phyloP scores from a whole-genome alignment of 768 basidiomycete species.

The Crepidotus variabilis region DNA sequence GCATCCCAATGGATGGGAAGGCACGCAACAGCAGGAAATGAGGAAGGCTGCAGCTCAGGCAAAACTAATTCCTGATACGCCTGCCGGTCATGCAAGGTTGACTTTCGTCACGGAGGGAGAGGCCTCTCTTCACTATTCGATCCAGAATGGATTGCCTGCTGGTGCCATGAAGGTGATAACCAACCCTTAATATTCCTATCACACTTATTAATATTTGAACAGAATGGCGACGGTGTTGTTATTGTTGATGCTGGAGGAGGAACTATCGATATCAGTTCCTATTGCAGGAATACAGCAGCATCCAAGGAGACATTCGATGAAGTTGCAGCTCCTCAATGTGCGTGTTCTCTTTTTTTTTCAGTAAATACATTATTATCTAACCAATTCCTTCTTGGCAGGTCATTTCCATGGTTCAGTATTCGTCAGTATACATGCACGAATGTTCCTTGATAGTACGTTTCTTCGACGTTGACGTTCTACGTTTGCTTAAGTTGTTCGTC shows the following conservation, averaged over 20 bases:
- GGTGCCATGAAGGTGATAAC: conserved; percentile 21
- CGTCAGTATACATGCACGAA: conserved; percentile 39
- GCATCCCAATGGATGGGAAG: conserved; percentile 43
- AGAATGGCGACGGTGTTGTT: conserved; percentile 44
- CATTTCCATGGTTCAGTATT: conserved; percentile 49
- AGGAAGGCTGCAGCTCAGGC: conserved; percentile 40
- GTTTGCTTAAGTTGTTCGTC: neutral
- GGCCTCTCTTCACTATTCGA: conserved; percentile 46
- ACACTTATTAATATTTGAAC: neutral
- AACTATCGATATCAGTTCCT: conserved; percentile 57
- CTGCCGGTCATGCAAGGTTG: conserved; percentile 32
- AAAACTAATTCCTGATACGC: conserved; percentile 32
- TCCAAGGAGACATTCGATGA: conserved; percentile 37
- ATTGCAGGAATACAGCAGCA: conserved; percentile 29
- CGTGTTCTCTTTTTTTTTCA: conserved; percentile 1
- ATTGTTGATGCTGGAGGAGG: conserved; percentile 61
- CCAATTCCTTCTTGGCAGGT: conserved; percentile 23
- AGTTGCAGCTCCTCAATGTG: conserved; percentile 43
- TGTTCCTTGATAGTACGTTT: conserved; percentile 34
- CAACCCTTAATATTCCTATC: neutral
- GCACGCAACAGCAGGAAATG: conserved; percentile 38
- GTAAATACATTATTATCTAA: neutral
- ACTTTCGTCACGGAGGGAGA: conserved; percentile 51
- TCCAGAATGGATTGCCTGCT: conserved; percentile 30
- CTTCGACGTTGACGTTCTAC: neutral